Base-by-base conservation (phyloP, 176 grass and related monocot genomes). In the Miscanthus lutarioriparius region DNA sequence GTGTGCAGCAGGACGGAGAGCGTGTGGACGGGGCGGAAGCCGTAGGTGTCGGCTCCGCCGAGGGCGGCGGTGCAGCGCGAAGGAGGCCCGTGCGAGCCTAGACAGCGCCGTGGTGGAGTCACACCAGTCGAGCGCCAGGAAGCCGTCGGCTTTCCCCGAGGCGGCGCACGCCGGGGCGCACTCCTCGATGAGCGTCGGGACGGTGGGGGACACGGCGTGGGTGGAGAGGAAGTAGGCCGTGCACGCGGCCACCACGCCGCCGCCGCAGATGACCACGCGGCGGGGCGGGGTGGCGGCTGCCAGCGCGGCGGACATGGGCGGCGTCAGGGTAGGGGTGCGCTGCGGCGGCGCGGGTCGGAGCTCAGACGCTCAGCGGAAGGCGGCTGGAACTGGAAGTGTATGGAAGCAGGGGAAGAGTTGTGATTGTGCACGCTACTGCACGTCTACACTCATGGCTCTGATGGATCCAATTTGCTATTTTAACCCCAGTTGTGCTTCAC, bases 61-160 rank as follows among this genome's bases (percentile, higher is more conserved):
- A 95, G 84, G 38, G 82, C 88, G 87, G 70, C 61, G 84, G 85
- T 98, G 96, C 38, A 93, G 92, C 47, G 64, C 45, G 74, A 92
- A 98, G 87, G 91, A 93, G 65, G 87, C 89, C 22, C 93, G 93
- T 10, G 91, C 96, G 49, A 95, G 91, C 36, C 45, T 35, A 6
- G 87, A 90, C 39, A 98, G 85, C 47, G 67, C 10, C 5, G 91
- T 89, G 16, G 87, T 86, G 62, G 80, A 87, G 72, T 98, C 96
- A 77, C 87, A 90, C 96, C 96, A 98, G 80, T 95, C 96, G 64
- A 98, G 93, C 30, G 96, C 91, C 39, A 98, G 93, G 86, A 98
- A 95, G 7, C 93, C 91, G 33, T 91, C 93, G 38, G 91, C 93
- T 80, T 98, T 98, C 35, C 96, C 93, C 16, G 93, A 95, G 77